These are phyloP conservation scores for Linum lewisii DNA, from an alignment of 345 rosid species.

Conservation along the genomic window DNA sequence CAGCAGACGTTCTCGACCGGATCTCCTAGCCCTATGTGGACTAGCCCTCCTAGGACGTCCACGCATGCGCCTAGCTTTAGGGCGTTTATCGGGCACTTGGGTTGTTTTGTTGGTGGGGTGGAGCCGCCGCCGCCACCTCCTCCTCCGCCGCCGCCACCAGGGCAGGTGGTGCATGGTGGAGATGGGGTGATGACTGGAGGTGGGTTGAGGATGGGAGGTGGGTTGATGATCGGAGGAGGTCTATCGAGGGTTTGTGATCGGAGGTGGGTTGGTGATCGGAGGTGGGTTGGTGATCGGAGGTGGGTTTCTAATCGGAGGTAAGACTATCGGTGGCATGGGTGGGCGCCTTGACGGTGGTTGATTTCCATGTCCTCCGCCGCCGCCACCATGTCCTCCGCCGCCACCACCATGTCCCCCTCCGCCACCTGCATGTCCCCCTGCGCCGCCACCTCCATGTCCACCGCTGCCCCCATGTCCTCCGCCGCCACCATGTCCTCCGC, in stretches of 20 bases:
- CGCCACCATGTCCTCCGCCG: no score
- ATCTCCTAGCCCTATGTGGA: constrained; percentile 32
- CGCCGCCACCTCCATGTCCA: no score
- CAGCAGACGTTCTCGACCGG: constrained; percentile 35
- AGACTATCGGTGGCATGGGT: neutral
- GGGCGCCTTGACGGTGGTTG: neutral
- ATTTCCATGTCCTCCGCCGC: no score
- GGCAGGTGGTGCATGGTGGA: neutral
- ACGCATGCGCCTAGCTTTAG: constrained; percentile 37
- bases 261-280: neutral
- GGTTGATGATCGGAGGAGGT: neutral
- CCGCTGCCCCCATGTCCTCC: neutral
- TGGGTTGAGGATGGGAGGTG: neutral
- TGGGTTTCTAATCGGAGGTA: neutral
- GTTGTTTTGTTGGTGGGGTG: neutral
- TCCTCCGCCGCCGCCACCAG: neutral
- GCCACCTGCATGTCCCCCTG: no score
- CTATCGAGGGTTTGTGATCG: neutral
- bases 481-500: no score
- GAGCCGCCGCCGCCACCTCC: neutral
- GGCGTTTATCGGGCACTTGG: constrained; percentile 29
- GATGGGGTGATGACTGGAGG: neutral
- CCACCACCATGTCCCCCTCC: no score
- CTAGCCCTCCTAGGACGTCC: constrained; percentile 32
- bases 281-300: neutral